Evolutionary conservation across 1,139 yeast species (phyloP), one percentile per base, ranked within the genome.

Genomic region (Martiniozyma asiatica): DNA sequence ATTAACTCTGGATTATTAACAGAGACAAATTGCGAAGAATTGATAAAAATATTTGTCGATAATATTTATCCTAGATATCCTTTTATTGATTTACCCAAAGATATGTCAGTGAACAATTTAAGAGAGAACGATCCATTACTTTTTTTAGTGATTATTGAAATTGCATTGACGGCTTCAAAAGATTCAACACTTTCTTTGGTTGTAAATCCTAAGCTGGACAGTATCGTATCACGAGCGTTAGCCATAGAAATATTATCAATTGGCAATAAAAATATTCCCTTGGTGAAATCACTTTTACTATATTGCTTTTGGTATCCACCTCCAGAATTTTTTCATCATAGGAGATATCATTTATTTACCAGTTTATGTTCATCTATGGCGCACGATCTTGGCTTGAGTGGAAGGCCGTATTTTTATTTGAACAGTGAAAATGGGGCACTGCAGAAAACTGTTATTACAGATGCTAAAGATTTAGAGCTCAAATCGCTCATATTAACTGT

Each of bases 241-340:
- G 58, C 78, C 4, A 63, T 65, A 29, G 87, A 81, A 43, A 66
- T 77, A 7, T 55, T 82, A 56, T 64, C 78, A 10, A 61, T 67
- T 15, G 94, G 94, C n/a, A 63, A 71, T 34, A 84, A 81, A 53
- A 67, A 76, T 6, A 58, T 74, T 15, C 89, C 81, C 47, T 55
- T 82, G 30, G 56, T 82, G 25, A 74, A 78, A 48, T 58, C 77
- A 13, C 54, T 80, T 27, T 46, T 80, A 18, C 45, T 81, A 3
- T 55, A 80, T 32, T 67, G 79, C 23, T 53, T 76, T 21, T 85
- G 94, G 93, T 82, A 82, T 50, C 81, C 79, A 41, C 71, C 82
- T 6, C 84, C 94, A 0, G 94, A 82, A 51, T 59, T 81, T 42
- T 79, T 80, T 40, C 79, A 74, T 41, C 80, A 79, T 44, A 69